Evolutionary conservation across 1,139 yeast genomes (phyloP).

Genomic region (Yarrowia galli): DNA sequence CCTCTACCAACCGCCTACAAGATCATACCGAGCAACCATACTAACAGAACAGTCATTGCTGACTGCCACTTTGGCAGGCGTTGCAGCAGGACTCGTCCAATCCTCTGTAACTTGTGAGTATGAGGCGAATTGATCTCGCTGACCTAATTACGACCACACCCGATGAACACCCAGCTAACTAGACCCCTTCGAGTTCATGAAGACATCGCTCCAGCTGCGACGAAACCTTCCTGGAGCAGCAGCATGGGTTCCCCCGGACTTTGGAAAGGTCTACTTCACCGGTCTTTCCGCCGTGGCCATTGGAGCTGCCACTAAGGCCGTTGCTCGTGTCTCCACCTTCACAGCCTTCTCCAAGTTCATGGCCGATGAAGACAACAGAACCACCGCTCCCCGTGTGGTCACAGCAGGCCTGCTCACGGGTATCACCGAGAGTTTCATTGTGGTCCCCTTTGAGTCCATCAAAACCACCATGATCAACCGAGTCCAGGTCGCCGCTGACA

Average conservation of each 20-base stretch:
- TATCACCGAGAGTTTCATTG: slow-evolving; percentile 69
- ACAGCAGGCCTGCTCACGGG: slow-evolving; percentile 92
- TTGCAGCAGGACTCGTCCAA: slow-evolving; percentile 74
- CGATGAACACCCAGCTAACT: slow-evolving; percentile 15
- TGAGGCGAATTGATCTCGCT: neutral
- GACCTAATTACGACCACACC: no score
- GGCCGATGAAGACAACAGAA: slow-evolving; percentile 53
- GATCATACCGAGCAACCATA: slow-evolving; percentile 6
- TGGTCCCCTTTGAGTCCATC: slow-evolving; percentile 88
- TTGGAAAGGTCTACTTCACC: slow-evolving; percentile 61
- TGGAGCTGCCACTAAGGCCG: slow-evolving; percentile 77
- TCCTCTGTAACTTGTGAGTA: slow-evolving; percentile 65
- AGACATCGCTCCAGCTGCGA: slow-evolving; percentile 73
- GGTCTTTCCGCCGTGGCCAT: slow-evolving; percentile 83
- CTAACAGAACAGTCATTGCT: slow-evolving; percentile 45
- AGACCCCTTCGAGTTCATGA: slow-evolving; percentile 82
- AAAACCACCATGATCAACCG: slow-evolving; percentile 83
- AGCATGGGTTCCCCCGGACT: slow-evolving; percentile 52
- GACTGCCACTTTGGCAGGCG: slow-evolving; percentile 77
- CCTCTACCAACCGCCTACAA: neutral
- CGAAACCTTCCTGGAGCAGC: slow-evolving; percentile 55
- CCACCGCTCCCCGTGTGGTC: slow-evolving; percentile 52
- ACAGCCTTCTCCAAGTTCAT: slow-evolving; percentile 79
- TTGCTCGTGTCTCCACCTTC: slow-evolving; percentile 74
- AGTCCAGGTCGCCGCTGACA: slow-evolving; percentile 13